Base-by-base conservation (phyloP, 1,139 yeast genomes). In the Sugiyamaella novakii region DNA sequence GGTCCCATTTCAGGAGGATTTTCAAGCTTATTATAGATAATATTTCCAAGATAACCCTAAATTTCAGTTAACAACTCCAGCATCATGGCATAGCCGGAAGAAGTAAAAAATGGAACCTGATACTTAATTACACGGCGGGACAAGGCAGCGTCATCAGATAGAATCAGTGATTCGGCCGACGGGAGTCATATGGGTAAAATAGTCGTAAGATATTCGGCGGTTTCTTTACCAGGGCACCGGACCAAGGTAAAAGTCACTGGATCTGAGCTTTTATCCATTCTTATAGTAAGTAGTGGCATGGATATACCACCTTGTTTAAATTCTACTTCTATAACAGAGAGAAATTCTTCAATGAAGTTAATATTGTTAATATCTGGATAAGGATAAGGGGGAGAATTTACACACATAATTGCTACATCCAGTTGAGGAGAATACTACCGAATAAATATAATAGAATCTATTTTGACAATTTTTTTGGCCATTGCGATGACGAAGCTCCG, bases 1-100 rank as follows among this genome's bases (percentile, higher is more conserved):
- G 43, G 36, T 19, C 27, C 43, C 36, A 39, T 30, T 22, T 29
- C 33, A 29, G 43, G 43, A 3, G 43, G 43, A 29, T 39, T 39
- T 12, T 29, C 36, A 19, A 39, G 22, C 18, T 29, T 29, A 17
- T 39, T 34, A 29, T 39, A 39, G 3, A 39, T 15, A 19, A 39
- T 39, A 18, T 15, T 34, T 10, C 43, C 43, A 19, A 39, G 6
- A 29, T 39, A 19, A 7, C 43, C 43, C 27, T 39, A 22, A 17
- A 25, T 10, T 11, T 39, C 43, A 8, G 28, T 39, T 17, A 39
- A 24, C 2, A 27, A 14, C 10, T 39, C 35, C 12, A 39, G 28
- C 43, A 39, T 39, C 43, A 39, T 39, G 5, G 17, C 4, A 19
- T 39, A 39, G 21, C 43, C 27, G 3, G 43, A 17, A 10, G 43